Evolutionary conservation across 1,139 yeast species (phyloP).

Genomic region (Blastobotrys proliferans): DNA sequence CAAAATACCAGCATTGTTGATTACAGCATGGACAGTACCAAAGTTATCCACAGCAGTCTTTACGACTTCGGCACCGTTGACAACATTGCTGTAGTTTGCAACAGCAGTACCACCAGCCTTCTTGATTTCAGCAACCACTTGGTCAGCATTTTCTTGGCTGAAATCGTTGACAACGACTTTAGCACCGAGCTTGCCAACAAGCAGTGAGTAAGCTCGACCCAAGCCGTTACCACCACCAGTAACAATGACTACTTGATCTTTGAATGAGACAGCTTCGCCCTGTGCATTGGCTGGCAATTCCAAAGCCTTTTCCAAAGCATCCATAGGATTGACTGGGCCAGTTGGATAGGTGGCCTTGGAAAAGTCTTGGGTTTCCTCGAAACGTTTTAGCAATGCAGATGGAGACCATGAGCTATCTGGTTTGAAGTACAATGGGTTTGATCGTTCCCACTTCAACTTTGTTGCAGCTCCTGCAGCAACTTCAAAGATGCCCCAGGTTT

Average conservation of each 20-base stretch:
- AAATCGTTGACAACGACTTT: slow-evolving; percentile 93
- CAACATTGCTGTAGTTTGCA: slow-evolving; percentile 81
- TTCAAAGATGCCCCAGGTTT: slow-evolving; percentile 77
- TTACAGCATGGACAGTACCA: slow-evolving; percentile 80
- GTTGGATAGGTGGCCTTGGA: slow-evolving; percentile 55
- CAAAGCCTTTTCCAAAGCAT: slow-evolving; percentile 33
- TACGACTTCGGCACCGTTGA: slow-evolving; percentile 70
- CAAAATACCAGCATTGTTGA: slow-evolving; percentile 93
- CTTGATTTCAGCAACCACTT: slow-evolving; percentile 75
- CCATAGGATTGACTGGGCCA: slow-evolving; percentile 38
- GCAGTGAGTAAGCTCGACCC: slow-evolving; percentile 84
- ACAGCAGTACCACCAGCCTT: slow-evolving; percentile 77
- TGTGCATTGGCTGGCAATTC: slow-evolving; percentile 46
- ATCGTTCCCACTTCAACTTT: slow-evolving; percentile 93
- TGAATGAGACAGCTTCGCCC: slow-evolving; percentile 56
- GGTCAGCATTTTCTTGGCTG: slow-evolving; percentile 48
- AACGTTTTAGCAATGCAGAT: slow-evolving; percentile 71
- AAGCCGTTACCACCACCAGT: slow-evolving; percentile 97
- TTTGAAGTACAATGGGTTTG: slow-evolving; percentile 79
- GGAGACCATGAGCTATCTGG: slow-evolving; percentile 79
- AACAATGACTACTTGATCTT: slow-evolving; percentile 80
- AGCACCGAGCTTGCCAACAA: slow-evolving; percentile 88
- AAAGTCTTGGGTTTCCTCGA: slow-evolving; percentile 62
- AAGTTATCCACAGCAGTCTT: slow-evolving; percentile 71
- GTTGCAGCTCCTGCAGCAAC: slow-evolving; percentile 93